These are phyloP conservation scores for Penicillium griseofulvum DNA, from an alignment of 2,329 filamentous ascomycete species.

Conservation along the genomic window DNA sequence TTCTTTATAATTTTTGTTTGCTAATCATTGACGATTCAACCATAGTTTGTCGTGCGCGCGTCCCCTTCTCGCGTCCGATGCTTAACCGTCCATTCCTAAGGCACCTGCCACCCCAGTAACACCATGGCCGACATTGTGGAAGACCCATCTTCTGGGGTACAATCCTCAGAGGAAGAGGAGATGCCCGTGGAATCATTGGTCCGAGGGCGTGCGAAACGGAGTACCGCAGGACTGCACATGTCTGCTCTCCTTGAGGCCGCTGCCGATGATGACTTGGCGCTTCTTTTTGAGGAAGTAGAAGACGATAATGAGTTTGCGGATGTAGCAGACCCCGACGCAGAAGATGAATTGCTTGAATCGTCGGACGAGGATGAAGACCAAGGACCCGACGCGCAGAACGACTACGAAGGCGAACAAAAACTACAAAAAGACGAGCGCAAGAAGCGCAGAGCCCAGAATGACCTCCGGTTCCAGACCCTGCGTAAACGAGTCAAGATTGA, in stretches of 20 bases:
- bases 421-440: constrained; percentile 73
- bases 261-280: constrained; percentile 64
- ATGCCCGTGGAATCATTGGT: constrained; percentile 33
- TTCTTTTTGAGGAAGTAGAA: constrained; percentile 63
- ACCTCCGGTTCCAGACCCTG: constrained; percentile 56
- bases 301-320: constrained; percentile 74
- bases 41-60: background rate
- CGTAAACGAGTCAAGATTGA: constrained; percentile 75
- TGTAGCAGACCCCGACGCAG: constrained; percentile 45
- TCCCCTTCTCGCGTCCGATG: constrained; percentile 5
- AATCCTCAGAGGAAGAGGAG: constrained; percentile 24
- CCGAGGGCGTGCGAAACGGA: constrained; percentile 63
- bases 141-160: constrained; percentile 29
- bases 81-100: background rate
- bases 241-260: constrained; percentile 73
- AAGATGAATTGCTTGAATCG: constrained; percentile 80
- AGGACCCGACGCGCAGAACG: constrained; percentile 54
- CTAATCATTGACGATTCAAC: background rate
- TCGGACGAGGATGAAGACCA: constrained; percentile 82
- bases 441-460: constrained; percentile 78
- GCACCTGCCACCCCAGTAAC: background rate
- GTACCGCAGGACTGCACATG: constrained; percentile 82
- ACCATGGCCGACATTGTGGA: constrained; percentile 24
- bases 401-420: constrained; percentile 83
- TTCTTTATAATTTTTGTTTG: background rate